Conservation (phyloP, 345 rosid genomes). For the Salix purpurea region DNA sequence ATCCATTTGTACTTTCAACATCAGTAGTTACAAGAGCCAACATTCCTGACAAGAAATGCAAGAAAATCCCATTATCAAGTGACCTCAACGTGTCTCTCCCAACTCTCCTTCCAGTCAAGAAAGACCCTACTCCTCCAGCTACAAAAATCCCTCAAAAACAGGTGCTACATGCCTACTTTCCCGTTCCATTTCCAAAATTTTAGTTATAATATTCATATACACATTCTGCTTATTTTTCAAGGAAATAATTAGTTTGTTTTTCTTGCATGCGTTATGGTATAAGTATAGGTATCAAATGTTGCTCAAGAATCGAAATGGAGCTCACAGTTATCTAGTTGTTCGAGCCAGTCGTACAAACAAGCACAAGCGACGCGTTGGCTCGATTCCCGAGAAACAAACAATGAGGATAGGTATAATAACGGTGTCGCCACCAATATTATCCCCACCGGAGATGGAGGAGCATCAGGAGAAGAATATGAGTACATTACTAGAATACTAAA, state of each 20-base stretch:
- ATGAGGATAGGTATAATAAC: constrained; percentile 15
- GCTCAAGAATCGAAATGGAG: constrained; percentile 43
- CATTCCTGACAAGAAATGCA: constrained; percentile 52
- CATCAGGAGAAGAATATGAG: constrained; percentile 34
- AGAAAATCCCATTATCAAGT: constrained; percentile 52
- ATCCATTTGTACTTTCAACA: constrained; percentile 50
- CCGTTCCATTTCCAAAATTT: not conserved
- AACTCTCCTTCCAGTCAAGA: constrained; percentile 58
- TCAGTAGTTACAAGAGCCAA: constrained; percentile 28
- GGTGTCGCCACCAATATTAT: constrained; percentile 14
- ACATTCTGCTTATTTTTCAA: not conserved
- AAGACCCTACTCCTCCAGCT: constrained; percentile 57
- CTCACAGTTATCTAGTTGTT: constrained; percentile 53
- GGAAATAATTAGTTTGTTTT: not conserved
- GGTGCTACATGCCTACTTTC: constrained; percentile 26
- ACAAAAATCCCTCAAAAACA: constrained; percentile 51
- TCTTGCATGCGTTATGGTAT: constrained; percentile 7
- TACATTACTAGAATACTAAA: constrained; percentile 55
- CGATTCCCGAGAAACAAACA: constrained; percentile 24
- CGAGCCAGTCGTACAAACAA: constrained; percentile 51
- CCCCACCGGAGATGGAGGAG: constrained; percentile 19
- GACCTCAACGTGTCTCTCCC: constrained; percentile 26
- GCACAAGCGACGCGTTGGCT: constrained; percentile 20
- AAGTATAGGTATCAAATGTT: constrained; percentile 9
- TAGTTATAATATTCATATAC: not conserved